phyloP scores from a whole-genome alignment of 805 yeast species.

The Metschnikowia lachancei region DNA sequence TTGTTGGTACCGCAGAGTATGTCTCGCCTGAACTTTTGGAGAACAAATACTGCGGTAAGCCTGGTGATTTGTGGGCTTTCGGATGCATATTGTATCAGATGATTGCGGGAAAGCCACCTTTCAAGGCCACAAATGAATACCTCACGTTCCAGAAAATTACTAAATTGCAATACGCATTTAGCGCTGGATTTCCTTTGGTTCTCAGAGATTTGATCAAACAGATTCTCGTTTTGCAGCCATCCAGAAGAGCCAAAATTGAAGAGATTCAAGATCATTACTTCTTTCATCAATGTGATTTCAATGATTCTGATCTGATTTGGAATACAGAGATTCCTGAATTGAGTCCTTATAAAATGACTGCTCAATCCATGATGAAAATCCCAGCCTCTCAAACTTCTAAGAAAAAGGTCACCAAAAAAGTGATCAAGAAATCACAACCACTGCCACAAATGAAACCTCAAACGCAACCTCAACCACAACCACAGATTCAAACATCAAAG shows the following conservation, averaged over 20 bases:
- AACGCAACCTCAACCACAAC: too few relatives aligned
- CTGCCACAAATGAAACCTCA: neutral
- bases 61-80: constrained; percentile 61
- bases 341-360: constrained; percentile 70
- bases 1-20: constrained; percentile 84
- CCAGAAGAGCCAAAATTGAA: constrained; percentile 54
- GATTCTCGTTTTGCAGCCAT: constrained; percentile 70
- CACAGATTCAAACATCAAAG: too few relatives aligned
- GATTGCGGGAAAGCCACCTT: constrained; percentile 73
- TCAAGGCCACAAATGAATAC: constrained; percentile 80
- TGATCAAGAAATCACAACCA: constrained; percentile 2
- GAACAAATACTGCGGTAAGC: constrained; percentile 63
- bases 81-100: constrained; percentile 60
- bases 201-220: constrained; percentile 65
- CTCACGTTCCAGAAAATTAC: constrained; percentile 78
- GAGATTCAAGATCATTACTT: constrained; percentile 68
- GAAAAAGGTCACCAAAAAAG: constrained; percentile 4
- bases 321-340: constrained; percentile 59
- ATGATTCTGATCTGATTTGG: constrained; percentile 68
- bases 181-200: constrained; percentile 54
- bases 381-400: constrained; percentile 36
- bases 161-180: constrained; percentile 71
- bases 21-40: constrained; percentile 79
- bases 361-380: constrained; percentile 74
- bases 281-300: constrained; percentile 68